Conservation (phyloP, 768 basidiomycete genomes). For the Hygrophorus russula region DNA sequence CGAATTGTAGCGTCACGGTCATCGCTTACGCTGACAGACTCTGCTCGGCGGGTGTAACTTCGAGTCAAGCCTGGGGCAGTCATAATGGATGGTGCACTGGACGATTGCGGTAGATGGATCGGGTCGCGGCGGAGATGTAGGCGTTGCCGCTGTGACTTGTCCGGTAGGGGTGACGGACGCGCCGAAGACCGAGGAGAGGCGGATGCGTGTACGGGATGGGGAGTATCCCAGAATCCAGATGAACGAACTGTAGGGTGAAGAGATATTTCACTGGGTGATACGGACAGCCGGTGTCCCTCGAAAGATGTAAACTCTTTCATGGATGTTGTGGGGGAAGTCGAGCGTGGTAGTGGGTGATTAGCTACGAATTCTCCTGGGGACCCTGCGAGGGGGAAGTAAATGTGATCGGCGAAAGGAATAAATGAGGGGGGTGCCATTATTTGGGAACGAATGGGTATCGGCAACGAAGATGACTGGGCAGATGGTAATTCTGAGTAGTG, state of each 20-base stretch:
- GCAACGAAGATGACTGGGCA: constrained; percentile 20
- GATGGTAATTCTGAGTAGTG: constrained; percentile 17
- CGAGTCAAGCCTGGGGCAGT: constrained; percentile 38
- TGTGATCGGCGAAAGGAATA: constrained; percentile 34
- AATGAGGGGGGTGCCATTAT: constrained; percentile 35
- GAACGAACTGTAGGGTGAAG: constrained; percentile 55
- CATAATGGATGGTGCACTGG: constrained; percentile 54
- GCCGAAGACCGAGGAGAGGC: constrained; percentile 28
- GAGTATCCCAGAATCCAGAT: constrained; percentile 49
- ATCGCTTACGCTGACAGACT: constrained; percentile 47
- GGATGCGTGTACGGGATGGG: constrained; percentile 33
- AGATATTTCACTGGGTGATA: constrained; percentile 52
- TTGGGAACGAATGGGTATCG: constrained; percentile 51
- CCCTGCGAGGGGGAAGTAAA: constrained; percentile 33
- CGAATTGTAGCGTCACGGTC: constrained; percentile 71
- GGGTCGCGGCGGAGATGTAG: constrained; percentile 31
- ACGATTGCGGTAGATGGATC: constrained; percentile 51
- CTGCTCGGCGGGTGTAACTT: constrained; percentile 55
- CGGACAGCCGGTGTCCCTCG: constrained; percentile 15
- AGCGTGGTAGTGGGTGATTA: constrained; percentile 50
- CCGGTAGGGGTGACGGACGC: constrained; percentile 37
- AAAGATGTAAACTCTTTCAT: background rate
- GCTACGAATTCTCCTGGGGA: constrained; percentile 50
- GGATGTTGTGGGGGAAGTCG: constrained; percentile 37
- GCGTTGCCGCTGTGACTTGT: constrained; percentile 27